These are phyloP conservation scores for Epipyxis sp. DNA, from an alignment of 108 stramenopile genomes.

Conservation along the genomic window DNA sequence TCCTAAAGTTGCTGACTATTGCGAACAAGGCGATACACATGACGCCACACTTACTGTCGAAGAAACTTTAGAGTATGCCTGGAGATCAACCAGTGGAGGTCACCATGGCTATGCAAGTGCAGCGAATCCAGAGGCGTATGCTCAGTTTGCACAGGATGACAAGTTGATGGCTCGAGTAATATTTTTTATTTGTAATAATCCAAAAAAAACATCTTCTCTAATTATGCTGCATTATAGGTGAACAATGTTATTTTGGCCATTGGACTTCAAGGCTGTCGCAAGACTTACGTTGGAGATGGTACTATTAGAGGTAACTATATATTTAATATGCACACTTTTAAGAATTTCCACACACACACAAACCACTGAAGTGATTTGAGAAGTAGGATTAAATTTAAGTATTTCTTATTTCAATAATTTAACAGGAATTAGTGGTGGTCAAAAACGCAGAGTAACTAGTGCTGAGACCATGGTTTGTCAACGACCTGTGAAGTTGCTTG, in stretches of 20 bases:
- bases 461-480: conserved; percentile 66
- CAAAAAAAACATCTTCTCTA: too few species aligned
- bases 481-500: conserved; percentile 38
- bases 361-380: too few species aligned
- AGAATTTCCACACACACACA: too few species aligned
- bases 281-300: conserved; percentile 60
- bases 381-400: too few species aligned
- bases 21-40: conserved; percentile 71
- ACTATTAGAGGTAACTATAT: conserved; percentile 70
- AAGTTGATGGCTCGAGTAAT: not conserved
- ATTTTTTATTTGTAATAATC: too few species aligned
- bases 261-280: conserved; percentile 46
- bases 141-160: not conserved
- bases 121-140: not conserved
- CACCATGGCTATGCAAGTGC: not conserved
- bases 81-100: conserved; percentile 57
- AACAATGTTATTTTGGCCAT: conserved; percentile 50
- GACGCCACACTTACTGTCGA: conserved; percentile 68
- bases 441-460: conserved; percentile 78
- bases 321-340: too few species aligned
- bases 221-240: too few species aligned
- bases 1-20: conserved; percentile 44
- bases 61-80: conserved; percentile 75
- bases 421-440: conserved; percentile 77
- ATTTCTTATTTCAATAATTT: too few species aligned